Evolutionary conservation across 2,329 filamentous ascomycete species (phyloP), one percentile per base, ranked within the genome.

Genomic region (Polychaeton citri): DNA sequence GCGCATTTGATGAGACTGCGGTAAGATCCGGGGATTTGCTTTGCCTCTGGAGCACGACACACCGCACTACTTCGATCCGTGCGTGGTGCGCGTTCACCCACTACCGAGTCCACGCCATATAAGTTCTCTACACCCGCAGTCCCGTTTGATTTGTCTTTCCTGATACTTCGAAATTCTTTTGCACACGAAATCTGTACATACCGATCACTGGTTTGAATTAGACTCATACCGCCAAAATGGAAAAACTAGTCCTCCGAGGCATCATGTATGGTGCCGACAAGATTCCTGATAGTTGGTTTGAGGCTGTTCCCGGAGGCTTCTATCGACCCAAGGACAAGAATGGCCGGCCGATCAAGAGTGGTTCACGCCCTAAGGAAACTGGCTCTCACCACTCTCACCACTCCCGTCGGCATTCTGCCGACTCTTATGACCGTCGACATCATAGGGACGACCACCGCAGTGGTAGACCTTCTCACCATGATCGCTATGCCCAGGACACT

Each of bases 261-360:
- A 36, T 50, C 38, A 43, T 47, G 42, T 48, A 47, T 35, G 46
- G 48, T 30, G 48, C 49, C 38, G 55, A 58, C 38, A 58, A 57
- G 44, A 54, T 60, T n/a, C 57, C 57, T 24, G 56, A 60, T 42
- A 46, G 34, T 16, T 55, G 52, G 47, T 59, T 58, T 40, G 56
- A 60, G 13, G 54, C 52, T 39, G 51, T 60, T 19, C 57, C 57
- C 16, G 54, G 53, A 19, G 51, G 50, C 35, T 58, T 46, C 45
- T 59, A 54, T 43, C 51, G 49, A 37, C 38, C 41, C 6, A 55
- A 56, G 39, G 47, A 53, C 36, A 38, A 46, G 21, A 16, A 39
- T 9, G 41, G 43, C 21, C 24, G 24, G 7, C 24, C 24, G 5
- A 28, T 28, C 24, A 28, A 28, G 7, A 28, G 24, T 15, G 12